Evolutionary conservation across 257 asterid species (phyloP), one percentile per base, ranked within the genome.

Genomic region (Misopates orontium): DNA sequence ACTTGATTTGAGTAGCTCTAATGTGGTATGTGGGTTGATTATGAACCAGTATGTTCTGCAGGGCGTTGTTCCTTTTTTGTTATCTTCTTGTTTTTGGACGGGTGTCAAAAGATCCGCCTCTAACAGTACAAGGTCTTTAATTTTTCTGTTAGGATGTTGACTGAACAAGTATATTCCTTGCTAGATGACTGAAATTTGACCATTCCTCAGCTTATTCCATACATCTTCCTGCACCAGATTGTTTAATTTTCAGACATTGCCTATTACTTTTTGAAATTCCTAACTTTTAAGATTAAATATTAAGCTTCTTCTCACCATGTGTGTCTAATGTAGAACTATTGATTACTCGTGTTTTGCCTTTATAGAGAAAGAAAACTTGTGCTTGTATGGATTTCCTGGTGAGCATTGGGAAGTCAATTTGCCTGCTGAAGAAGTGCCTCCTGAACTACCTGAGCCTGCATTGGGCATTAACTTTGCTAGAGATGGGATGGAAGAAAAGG

Each of bases 401-500:
- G 89, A 73, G 85, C 72, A 67, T 40, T 82, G 91, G 91, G 89
- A 85, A 70, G 89, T 82, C 62, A 80, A 73, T 74, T 73, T 85
- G 60, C 89, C 89, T 74, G 85, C 85, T 70, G 87, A 82, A 73
- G 90, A 81, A 71, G 87, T 77, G 44, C 87, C 90, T 49, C 84
- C 87, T 17, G 90, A 82, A 73, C 74, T 85, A 66, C 91, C 91
- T 0, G 91, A 82, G 80, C 91, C 91, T 62, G 81, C 89, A 63
- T 60, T 85, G 32, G 91, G 89, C 32, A 85, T 84, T 54, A 84
- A 84, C 85, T 84, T 82, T 73, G 90, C 90, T 60, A 70, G 90
- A 62, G 87, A 84, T 16, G 91, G 89, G 65, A 80, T 85, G 91
- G 77, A 54, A 64, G 84, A 78, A 67, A 78, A 74, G 59, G 88